Evolutionary conservation across 2,329 filamentous ascomycete genomes (phyloP).

Genomic region (Hymenoscyphus repandus): DNA sequence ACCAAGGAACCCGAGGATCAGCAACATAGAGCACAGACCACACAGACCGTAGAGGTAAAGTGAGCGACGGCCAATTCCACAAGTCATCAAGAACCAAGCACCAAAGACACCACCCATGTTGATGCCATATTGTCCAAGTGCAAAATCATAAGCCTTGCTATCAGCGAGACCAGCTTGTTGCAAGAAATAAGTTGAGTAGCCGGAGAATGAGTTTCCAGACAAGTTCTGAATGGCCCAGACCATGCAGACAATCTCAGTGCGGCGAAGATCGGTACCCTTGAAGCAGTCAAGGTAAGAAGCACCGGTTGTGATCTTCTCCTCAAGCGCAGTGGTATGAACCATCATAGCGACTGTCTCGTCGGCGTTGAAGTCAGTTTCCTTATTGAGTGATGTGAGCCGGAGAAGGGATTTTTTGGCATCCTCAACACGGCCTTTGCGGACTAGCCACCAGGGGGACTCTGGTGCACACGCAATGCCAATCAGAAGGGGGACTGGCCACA

Average conservation of each 20-base stretch:
- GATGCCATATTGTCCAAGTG: constrained; percentile 44
- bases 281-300: constrained; percentile 48
- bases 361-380: constrained; percentile 39
- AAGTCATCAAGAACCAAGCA: constrained; percentile 45
- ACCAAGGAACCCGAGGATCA: constrained; percentile 71
- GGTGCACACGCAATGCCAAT: constrained; percentile 43
- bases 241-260: constrained; percentile 52
- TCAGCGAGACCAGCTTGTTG: constrained; percentile 48
- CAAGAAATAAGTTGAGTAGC: constrained; percentile 59
- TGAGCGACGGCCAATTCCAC: constrained; percentile 43
- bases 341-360: constrained; percentile 49
- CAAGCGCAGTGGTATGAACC: constrained; percentile 51
- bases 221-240: constrained; percentile 62
- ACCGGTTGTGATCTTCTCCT: constrained; percentile 40
- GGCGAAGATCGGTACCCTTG: constrained; percentile 42
- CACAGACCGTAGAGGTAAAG: constrained; percentile 47
- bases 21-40: constrained; percentile 53
- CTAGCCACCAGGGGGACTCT: constrained; percentile 47
- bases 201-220: constrained; percentile 58
- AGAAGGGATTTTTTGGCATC: constrained; percentile 38
- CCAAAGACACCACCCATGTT: constrained; percentile 48
- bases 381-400: constrained; percentile 32
- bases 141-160: constrained; percentile 48
- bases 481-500: constrained; percentile 46
- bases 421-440: constrained; percentile 39